Evolutionary conservation across 2,329 filamentous ascomycete genomes (phyloP), one percentile per base, ranked within the genome.

Genomic region (Cytospora mali): DNA sequence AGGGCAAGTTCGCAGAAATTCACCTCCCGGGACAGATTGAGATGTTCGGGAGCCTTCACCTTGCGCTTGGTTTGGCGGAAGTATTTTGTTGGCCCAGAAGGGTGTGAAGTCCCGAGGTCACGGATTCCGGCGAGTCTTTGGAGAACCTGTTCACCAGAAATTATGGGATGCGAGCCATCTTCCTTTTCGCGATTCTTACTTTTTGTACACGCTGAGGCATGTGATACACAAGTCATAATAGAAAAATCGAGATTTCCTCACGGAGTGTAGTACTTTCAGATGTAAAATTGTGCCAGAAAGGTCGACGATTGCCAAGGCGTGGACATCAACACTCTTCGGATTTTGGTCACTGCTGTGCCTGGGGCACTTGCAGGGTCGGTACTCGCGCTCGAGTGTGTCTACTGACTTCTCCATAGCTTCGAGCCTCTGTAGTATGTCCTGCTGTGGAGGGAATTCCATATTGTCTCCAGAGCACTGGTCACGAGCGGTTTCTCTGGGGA

Each of bases 1-100:
- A 98, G 73, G 1, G 94, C 87, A 62, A 91, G 87, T 67, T 96
- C 89, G 72, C 91, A 94, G 75, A 98, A 98, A 68, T 90, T 92
- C 60, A 98, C 81, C 75, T 98, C 94, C 50, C 91, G 88, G 7
- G 35, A 13, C 35, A 39, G 14, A 6, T 39, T n/a, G 16, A 39
- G 35, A 18, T 3, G 9, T 39, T 39, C 35, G 16, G 35, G 35
- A 39, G 35, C 35, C 35, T 39, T 39, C 14, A 39, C 35, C 35
- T 39, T 39, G 35, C 35, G 35, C 14, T 39, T 39, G 35, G n/a
- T 39, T 7, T 39, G 16, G 14, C 35, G 35, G 35, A 39, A 39
- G 35, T 39, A 39, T 6, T 39, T n/a, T 14, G 35, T 39, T 39
- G 35, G 35, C 35, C 35, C 35, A 39, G 35, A 39, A n/a, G 16